Conservation (phyloP, 108 stramenopile species). For the Discostella pseudostelligera region DNA sequence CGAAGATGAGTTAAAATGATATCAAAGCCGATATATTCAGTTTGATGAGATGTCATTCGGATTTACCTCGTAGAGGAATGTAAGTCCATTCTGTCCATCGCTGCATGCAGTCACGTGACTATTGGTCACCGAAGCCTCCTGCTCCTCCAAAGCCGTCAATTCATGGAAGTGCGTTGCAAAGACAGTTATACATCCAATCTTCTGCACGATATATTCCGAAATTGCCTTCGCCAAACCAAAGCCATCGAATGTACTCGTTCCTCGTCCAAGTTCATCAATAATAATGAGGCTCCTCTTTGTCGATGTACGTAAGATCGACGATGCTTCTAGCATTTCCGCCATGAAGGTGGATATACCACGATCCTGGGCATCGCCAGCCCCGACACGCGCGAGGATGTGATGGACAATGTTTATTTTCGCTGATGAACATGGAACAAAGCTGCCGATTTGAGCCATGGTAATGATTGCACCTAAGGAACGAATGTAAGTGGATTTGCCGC, state of each 20-base stretch:
- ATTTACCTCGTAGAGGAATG: constrained; percentile 73
- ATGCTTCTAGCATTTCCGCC: constrained; percentile 99
- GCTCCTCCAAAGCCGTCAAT: constrained; percentile 77
- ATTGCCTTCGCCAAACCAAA: constrained; percentile 97
- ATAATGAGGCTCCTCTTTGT: constrained; percentile 92
- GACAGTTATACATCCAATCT: constrained; percentile 82
- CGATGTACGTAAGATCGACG: constrained; percentile 85
- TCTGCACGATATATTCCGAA: constrained; percentile 82
- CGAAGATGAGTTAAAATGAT: background rate
- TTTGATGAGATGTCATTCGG: background rate
- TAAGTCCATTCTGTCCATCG: constrained; percentile 63
- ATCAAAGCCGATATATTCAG: constrained; percentile 24
- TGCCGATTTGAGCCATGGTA: constrained; percentile 95
- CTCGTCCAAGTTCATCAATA: constrained; percentile 98
- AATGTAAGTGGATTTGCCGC: constrained; percentile 93
- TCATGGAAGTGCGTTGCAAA: constrained; percentile 99
- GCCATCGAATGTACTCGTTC: constrained; percentile 96
- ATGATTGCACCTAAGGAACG: constrained; percentile 90
- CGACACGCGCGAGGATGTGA: constrained; percentile 89
- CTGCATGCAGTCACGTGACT: constrained; percentile 88
- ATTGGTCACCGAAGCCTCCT: constrained; percentile 67
- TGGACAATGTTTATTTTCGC: constrained; percentile 92
- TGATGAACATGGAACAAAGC: constrained; percentile 80
- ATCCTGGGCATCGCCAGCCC: constrained; percentile 95
- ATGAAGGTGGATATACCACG: constrained; percentile 97